These are phyloP conservation scores for Vaccinium macrocarpon DNA, from an alignment of 148 eudicot species.

Conservation along the genomic window DNA sequence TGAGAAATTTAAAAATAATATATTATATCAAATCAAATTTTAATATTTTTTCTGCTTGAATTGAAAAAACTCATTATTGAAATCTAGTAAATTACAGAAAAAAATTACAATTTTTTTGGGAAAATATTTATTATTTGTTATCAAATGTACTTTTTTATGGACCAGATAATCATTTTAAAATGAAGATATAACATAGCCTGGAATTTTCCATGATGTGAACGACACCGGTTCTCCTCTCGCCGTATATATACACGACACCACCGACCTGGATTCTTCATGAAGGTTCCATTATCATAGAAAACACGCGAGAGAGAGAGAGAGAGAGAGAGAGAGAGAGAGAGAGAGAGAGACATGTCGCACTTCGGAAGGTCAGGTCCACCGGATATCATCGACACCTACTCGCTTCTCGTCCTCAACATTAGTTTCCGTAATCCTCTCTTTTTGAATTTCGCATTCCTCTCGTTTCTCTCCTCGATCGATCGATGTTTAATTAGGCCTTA, in stretches of 20 bases:
- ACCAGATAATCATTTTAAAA: too few species aligned
- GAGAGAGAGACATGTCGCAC: constrained; percentile 14
- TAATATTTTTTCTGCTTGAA: too few species aligned
- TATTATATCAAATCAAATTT: too few species aligned
- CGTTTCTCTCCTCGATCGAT: neutral
- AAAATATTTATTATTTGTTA: too few species aligned
- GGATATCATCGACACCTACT: constrained; percentile 16
- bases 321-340: neutral
- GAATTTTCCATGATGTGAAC: too few species aligned
- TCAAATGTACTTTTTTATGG: too few species aligned
- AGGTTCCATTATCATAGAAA: neutral
- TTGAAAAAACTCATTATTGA: too few species aligned
- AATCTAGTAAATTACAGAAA: too few species aligned
- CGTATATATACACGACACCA: neutral
- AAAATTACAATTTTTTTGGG: too few species aligned
- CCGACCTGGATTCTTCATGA: neutral
- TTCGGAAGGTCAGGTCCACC: constrained; percentile 19
- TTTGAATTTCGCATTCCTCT: neutral
- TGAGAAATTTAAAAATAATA: too few species aligned
- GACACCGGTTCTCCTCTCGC: too few species aligned
- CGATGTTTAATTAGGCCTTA: neutral
- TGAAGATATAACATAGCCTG: too few species aligned
- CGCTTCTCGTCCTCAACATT: constrained; percentile 23
- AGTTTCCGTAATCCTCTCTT: constrained; percentile 3
- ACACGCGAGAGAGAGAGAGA: neutral